Conservation (phyloP, 192 early-diverging fungal species). For the Coemansia sp. region DNA sequence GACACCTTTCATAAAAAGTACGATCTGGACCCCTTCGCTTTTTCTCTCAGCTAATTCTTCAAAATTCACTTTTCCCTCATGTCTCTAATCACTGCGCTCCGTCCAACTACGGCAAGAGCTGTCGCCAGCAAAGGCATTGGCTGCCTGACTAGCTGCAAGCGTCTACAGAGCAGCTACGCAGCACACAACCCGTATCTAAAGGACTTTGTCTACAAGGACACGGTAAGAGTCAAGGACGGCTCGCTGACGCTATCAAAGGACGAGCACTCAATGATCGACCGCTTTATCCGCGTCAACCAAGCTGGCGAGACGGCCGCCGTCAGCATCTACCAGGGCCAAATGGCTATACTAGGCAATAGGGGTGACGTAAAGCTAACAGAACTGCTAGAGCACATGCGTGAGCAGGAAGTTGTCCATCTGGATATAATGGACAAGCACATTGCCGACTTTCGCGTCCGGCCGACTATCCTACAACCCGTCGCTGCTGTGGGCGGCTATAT, state of each 20-base stretch:
- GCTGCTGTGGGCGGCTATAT: conserved; percentile 87
- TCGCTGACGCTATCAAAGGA: conserved; percentile 48
- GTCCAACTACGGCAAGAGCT: not conserved
- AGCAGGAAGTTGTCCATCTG: conserved; percentile 90
- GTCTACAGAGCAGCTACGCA: conserved; percentile 25
- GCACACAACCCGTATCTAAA: conserved; percentile 52
- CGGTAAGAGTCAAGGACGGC: conserved; percentile 28
- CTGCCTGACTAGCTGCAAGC: not conserved
- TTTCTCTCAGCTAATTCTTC: not conserved
- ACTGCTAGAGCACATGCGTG: conserved; percentile 91
- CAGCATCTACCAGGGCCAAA: conserved; percentile 95
- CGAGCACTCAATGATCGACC: conserved; percentile 64
- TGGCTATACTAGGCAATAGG: conserved; percentile 66
- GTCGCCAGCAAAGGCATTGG: not conserved
- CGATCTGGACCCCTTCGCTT: not conserved
- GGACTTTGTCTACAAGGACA: conserved; percentile 35
- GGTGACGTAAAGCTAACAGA: conserved; percentile 67
- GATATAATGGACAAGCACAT: conserved; percentile 77
- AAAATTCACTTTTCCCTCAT: not conserved
- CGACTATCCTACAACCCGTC: conserved; percentile 80
- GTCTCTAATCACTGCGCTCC: not conserved
- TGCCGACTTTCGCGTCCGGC: conserved; percentile 77
- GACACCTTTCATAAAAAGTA: not conserved
- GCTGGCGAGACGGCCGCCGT: conserved; percentile 96
- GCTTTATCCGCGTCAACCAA: conserved; percentile 94